Evolutionary conservation across 257 asterid species (phyloP), one percentile per base, ranked within the genome.

Genomic region (Penstemon eatonii): DNA sequence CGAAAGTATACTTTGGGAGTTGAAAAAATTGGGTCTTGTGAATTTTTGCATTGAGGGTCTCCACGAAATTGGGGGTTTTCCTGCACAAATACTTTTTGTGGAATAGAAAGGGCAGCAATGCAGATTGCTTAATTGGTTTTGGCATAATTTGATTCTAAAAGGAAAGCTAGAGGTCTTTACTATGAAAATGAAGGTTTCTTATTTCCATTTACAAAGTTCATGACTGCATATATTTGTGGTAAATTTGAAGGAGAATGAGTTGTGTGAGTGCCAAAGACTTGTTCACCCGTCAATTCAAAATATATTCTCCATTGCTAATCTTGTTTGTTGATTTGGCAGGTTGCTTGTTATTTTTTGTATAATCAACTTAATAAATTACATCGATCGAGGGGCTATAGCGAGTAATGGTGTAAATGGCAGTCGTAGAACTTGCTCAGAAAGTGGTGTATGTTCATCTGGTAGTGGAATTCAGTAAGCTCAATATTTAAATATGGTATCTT

Each of bases 361-460:
- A 19, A 84, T 90, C 77, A 87, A 87, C 84, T 81, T 90, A 60
- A 53, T 90, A 67, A 90, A 90, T 78, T 90, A 87, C 86, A 63
- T 90, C 15, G 97, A 90, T 74, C 93, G 97, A 4, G 97, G 97
- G 67, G 83, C 91, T 62, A 90, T 90, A 79, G 97, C 96, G 8
- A 90, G 97, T 80, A 90, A 90, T 66, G 97, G 97, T 54, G 96
- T 90, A 51, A 90, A 90, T 68, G 97, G 97, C 65, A 87, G 86
- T 72, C 84, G 68, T 15, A 67, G 41, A 79, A 67, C 75, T 77
- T 90, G 97, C 79, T 67, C 83, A 3, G 67, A 75, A 18, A 44
- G 68, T 73, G 96, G 97, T 61, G 66, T 58, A 46, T 90, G 97
- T 67, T 56, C 94, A 9, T 50, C 85, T 53, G 97, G 91, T 46